phyloP scores from a whole-genome alignment of 2,329 filamentous ascomycete species.

The Trichoderma afroharzianum region DNA sequence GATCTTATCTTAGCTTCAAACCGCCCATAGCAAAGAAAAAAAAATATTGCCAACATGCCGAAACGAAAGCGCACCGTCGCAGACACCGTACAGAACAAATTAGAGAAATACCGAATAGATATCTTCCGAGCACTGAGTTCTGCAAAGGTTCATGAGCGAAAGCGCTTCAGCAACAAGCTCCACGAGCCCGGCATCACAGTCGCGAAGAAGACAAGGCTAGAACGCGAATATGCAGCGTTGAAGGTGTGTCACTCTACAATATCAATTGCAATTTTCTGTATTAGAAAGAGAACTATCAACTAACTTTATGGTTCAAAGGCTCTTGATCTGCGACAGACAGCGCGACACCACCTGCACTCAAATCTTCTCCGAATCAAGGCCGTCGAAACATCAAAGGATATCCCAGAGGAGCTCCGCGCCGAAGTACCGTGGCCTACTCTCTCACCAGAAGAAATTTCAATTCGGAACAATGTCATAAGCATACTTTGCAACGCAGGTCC shows the following conservation, averaged over 20 bases:
- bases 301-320: slow-evolving; percentile 34
- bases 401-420: slow-evolving; percentile 46
- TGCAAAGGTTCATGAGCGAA: slow-evolving; percentile 73
- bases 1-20: slow-evolving; percentile 17
- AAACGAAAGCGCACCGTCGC: slow-evolving; percentile 55
- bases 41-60: slow-evolving; percentile 39
- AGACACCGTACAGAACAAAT: slow-evolving; percentile 44
- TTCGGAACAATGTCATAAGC: slow-evolving; percentile 59
- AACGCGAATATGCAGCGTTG: slow-evolving; percentile 56
- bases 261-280: neutral
- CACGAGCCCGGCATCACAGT: slow-evolving; percentile 43
- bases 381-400: slow-evolving; percentile 47
- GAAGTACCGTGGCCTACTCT: slow-evolving; percentile 49
- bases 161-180: slow-evolving; percentile 64
- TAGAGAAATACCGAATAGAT: slow-evolving; percentile 55
- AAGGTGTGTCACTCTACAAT: slow-evolving; percentile 38
- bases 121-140: slow-evolving; percentile 66
- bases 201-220: slow-evolving; percentile 56
- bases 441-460: slow-evolving; percentile 47
- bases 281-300: neutral
- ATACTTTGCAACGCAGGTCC: slow-evolving; percentile 50
- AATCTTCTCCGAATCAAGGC: slow-evolving; percentile 52
- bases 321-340: slow-evolving; percentile 55
- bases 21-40: neutral
- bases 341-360: slow-evolving; percentile 53